Evolutionary conservation across 257 asterid genomes (phyloP), one percentile per base, ranked within the genome.

Genomic region (Striga asiatica): DNA sequence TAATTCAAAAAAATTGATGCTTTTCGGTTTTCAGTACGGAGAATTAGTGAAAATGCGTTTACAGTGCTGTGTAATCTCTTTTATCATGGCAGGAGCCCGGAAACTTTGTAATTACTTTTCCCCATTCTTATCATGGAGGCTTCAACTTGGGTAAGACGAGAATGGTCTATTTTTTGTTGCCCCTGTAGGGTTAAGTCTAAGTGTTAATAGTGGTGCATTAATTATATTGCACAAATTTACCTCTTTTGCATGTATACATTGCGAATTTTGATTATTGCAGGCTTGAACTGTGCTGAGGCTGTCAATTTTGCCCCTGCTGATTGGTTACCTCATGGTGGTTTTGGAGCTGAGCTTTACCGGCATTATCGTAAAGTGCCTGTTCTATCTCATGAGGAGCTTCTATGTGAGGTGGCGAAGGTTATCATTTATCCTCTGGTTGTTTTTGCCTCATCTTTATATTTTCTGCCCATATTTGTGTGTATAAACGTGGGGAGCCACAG

Each of bases 231-330:
- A 18, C 29, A 24, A 45, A 14, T 62, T 17, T 28, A 24, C 39
- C 47, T 56, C 50, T 54, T 35, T 12, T 35, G 50, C 55, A 53
- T 62, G 57, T 56, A 58, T 35, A n/a, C 68, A 58, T 38, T 63
- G 46, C 50, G 42, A 50, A 50, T 69, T 58, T 67, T 67, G 69
- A 64, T 52, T 60, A 47, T 68, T 58, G 48, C 77, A 89, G 98
- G 98, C 55, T 72, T 89, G 70, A 89, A 89, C 64, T 89, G 98
- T 76, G 98, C 98, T 3, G 98, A 89, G 82, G 98, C 98, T 50
- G 98, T 89, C 68, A 89, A 89, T 73, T 89, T 89, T 69, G 98
- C 98, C 41, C 94, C 98, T 72, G 96, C 96, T 61, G 98, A 89
- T 72, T 89, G 98, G 98, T 75, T 86, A 54, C 98, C 98, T 65